Evolutionary conservation across 371 early-diverging fungal genomes (phyloP).

Genomic region (Apophysomyces elegans): DNA sequence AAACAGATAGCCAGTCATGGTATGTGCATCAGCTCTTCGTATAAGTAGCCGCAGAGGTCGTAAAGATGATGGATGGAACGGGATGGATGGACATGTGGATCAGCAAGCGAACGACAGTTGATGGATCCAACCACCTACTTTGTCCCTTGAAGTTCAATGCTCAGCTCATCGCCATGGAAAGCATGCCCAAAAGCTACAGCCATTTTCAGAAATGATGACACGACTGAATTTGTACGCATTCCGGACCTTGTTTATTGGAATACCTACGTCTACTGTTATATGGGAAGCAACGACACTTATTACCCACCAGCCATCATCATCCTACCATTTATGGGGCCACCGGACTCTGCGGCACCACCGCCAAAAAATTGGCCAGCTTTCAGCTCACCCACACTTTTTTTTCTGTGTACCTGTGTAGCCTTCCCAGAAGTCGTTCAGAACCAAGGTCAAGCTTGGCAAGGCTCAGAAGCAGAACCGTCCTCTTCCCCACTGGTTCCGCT

Average conservation of each 20-base stretch:
- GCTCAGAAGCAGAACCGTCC: constrained; percentile 97
- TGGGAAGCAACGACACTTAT: too few species aligned
- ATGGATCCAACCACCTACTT: background rate
- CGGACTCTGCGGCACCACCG: background rate
- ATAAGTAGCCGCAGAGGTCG: background rate
- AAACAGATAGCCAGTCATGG: constrained; percentile 14
- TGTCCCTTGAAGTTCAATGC: background rate
- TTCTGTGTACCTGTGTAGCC: constrained; percentile 57
- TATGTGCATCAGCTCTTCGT: background rate
- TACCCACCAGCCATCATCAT: too few species aligned
- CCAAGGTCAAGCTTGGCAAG: constrained; percentile 96
- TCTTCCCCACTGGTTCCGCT: constrained; percentile 94
- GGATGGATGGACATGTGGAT: background rate
- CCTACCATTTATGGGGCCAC: too few species aligned
- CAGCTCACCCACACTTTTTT: background rate
- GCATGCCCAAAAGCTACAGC: too few species aligned
- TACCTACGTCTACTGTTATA: too few species aligned
- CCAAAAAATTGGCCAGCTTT: background rate
- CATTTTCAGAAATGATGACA: too few species aligned
- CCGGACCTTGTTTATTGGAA: too few species aligned
- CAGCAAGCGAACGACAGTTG: background rate
- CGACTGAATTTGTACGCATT: too few species aligned
- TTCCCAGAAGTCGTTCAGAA: constrained; percentile 91
- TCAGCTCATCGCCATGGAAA: too few species aligned
- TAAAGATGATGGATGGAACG: constrained; percentile 10